These are phyloP conservation scores for Colletotrichum sp. DNA, from an alignment of 2,329 filamentous ascomycete genomes.

Conservation along the genomic window DNA sequence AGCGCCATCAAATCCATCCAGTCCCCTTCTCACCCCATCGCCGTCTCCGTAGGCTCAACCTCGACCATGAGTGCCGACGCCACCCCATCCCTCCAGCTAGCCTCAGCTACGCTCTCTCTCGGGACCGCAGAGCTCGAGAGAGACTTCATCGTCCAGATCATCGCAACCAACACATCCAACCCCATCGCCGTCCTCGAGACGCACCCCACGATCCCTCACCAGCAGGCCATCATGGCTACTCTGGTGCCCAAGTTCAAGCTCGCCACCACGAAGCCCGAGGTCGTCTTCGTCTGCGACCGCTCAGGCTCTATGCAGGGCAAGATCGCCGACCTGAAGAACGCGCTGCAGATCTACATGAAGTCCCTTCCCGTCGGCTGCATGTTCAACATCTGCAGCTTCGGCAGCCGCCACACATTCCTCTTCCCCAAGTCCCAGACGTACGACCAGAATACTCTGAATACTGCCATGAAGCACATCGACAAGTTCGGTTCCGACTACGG, in stretches of 20 bases:
- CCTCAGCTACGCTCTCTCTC: slow-evolving; percentile 65
- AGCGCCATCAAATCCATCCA: slow-evolving; percentile 66
- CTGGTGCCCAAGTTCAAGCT: slow-evolving; percentile 74
- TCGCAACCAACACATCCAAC: slow-evolving; percentile 63
- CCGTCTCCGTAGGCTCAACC: slow-evolving; percentile 66
- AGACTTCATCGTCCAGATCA: slow-evolving; percentile 72
- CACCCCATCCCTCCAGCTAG: slow-evolving; percentile 60
- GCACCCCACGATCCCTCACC: slow-evolving; percentile 64
- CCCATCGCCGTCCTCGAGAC: slow-evolving; percentile 71
- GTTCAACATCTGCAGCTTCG: slow-evolving; percentile 77
- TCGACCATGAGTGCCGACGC: slow-evolving; percentile 46
- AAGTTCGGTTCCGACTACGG: slow-evolving; percentile 52
- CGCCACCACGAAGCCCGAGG: slow-evolving; percentile 59
- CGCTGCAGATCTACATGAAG: slow-evolving; percentile 68
- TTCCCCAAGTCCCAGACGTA: slow-evolving; percentile 54
- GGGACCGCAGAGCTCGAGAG: slow-evolving; percentile 58
- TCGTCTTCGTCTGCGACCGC: slow-evolving; percentile 76
- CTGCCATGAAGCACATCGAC: slow-evolving; percentile 47
- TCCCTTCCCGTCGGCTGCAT: slow-evolving; percentile 67
- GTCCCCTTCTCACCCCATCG: slow-evolving; percentile 72
- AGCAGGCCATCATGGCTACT: slow-evolving; percentile 73
- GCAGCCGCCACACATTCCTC: slow-evolving; percentile 49
- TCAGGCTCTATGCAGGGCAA: slow-evolving; percentile 69
- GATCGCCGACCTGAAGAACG: slow-evolving; percentile 58
- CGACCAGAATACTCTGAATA: slow-evolving; percentile 44